phyloP scores from a whole-genome alignment of 305 asterid species.

The Fraxinus nigra region DNA sequence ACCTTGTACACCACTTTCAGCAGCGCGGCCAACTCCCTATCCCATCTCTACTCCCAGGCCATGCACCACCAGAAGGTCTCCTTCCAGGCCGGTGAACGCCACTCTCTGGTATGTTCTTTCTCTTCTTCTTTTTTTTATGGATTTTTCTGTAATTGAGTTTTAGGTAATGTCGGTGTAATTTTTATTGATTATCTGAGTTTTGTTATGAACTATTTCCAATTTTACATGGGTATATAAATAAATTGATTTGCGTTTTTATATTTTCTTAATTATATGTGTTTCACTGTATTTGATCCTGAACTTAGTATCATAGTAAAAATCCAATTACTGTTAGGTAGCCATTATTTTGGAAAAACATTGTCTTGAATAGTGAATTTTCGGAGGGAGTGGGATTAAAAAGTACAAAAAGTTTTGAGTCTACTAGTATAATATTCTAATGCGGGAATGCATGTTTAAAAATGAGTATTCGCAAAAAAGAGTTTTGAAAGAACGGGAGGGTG shows the following conservation, averaged over 20 bases:
- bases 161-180: not conserved
- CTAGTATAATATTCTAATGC: no score
- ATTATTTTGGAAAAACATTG: no score
- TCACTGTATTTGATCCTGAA: not conserved
- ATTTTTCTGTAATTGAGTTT: not conserved
- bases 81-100: constrained; percentile 65
- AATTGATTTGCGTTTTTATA: not conserved
- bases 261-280: not conserved
- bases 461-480: no score
- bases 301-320: not conserved
- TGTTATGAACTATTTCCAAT: not conserved
- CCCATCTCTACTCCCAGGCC: constrained; percentile 67
- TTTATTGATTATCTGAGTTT: not conserved
- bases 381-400: no score
- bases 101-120: constrained; percentile 42
- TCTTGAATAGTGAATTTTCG: no score
- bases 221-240: not conserved
- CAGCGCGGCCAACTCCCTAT: constrained; percentile 58
- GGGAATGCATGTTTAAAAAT: no score
- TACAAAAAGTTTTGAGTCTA: no score
- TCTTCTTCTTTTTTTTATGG: not conserved
- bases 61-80: constrained; percentile 56
- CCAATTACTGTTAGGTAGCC: not conserved
- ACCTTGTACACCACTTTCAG: constrained; percentile 56
- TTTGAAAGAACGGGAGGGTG: not conserved